A percentile compares a stretch with the other conserved stretches of the same genome.
These are phyloP conservation scores for Darksidea phi DNA, from an alignment of 495 filamentous ascomycete genomes.

Conservation along the genomic window DNA sequence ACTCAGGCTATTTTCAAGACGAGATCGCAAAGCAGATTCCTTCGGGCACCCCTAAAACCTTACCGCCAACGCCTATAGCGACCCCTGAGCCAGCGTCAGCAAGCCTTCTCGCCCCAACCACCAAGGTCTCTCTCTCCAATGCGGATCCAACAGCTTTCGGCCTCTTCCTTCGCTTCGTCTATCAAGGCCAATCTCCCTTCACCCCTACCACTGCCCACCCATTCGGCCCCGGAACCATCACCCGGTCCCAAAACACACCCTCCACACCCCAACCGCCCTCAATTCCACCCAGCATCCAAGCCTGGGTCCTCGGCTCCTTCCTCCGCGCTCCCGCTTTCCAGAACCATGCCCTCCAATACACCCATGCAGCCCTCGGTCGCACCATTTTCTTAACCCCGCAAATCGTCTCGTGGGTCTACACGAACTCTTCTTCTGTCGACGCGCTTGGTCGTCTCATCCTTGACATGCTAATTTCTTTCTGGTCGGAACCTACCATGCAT, in stretches of 20 bases:
- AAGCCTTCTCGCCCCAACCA: background rate
- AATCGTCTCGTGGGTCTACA: background rate
- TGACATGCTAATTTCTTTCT: background rate
- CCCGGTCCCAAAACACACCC: background rate
- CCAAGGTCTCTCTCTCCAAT: background rate
- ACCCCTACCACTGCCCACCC: background rate
- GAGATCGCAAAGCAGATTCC: background rate
- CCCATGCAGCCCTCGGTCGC: background rate
- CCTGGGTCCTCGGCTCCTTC: background rate
- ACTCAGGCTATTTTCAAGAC: conserved; percentile 1
- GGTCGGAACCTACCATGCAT: background rate
- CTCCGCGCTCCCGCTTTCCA: conserved; percentile 1
- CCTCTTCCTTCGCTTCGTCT: conserved; percentile 16
- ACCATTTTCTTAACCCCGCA: background rate
- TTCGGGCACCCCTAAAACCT: background rate
- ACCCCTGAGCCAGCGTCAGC: background rate
- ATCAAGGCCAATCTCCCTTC: background rate
- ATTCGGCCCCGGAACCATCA: background rate
- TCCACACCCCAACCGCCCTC: background rate
- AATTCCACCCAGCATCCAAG: background rate
- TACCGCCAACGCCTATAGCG: background rate
- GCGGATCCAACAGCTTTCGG: background rate
- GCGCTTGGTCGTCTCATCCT: background rate
- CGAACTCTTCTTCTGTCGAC: background rate
- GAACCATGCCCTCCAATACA: background rate